These are phyloP conservation scores for Rhytidhysteron rufulum DNA, from an alignment of 2,329 filamentous ascomycete species.

Conservation along the genomic window DNA sequence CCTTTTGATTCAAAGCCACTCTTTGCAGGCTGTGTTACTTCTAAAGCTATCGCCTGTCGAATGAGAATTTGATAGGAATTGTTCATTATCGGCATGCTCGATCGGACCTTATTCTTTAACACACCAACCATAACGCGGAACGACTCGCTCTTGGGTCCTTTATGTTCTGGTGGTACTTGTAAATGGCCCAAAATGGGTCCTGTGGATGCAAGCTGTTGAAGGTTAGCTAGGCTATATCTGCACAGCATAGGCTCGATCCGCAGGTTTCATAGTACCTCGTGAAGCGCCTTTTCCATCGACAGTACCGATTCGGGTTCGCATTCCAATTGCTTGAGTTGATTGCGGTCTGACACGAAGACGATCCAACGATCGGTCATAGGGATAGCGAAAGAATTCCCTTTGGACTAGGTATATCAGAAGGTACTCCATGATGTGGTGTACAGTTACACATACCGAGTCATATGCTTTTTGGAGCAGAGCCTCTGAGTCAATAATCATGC, in stretches of 20 bases:
- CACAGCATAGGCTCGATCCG: too few relatives aligned
- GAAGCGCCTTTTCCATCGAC: neutral
- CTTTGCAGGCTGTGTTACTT: too few relatives aligned
- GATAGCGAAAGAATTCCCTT: neutral
- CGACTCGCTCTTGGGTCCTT: neutral
- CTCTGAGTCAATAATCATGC: too few relatives aligned
- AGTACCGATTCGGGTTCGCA: neutral
- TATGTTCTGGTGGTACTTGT: neutral
- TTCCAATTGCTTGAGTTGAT: neutral
- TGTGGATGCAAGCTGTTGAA: neutral
- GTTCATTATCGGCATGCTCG: neutral
- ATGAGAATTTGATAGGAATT: neutral
- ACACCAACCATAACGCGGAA: neutral
- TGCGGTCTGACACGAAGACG: neutral
- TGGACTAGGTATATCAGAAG: neutral
- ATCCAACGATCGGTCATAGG: neutral
- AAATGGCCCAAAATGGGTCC: neutral
- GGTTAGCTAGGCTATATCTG: too few relatives aligned
- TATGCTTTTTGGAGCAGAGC: neutral
- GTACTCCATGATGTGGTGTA: neutral
- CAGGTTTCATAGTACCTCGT: too few relatives aligned
- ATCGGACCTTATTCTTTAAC: neutral
- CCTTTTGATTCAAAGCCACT: too few relatives aligned
- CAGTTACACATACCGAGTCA: neutral
- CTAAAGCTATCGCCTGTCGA: neutral